Evolutionary conservation across 2,329 filamentous ascomycete species (phyloP).

Genomic region (Penicillium sp.): DNA sequence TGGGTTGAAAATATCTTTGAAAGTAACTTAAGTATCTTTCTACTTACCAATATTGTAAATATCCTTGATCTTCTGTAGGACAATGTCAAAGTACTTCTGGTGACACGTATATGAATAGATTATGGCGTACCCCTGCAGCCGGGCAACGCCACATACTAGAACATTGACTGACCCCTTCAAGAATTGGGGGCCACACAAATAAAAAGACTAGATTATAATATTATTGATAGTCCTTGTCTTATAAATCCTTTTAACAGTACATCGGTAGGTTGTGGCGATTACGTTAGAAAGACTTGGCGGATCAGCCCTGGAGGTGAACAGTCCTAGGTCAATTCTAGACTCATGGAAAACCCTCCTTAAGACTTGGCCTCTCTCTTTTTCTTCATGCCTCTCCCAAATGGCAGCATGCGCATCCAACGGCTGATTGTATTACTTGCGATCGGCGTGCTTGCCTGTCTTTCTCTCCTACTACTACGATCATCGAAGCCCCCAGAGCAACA

Average conservation of each 20-base stretch:
- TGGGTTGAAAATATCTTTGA: not conserved
- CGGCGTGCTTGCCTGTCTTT: conserved; percentile 32
- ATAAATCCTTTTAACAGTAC: not conserved
- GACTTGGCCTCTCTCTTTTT: conserved; percentile 1
- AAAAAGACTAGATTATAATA: not conserved
- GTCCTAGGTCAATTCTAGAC: conserved; percentile 4
- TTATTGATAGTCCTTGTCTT: not conserved
- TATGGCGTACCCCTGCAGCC: not conserved
- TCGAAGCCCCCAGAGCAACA: conserved; percentile 9
- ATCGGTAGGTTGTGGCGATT: not conserved
- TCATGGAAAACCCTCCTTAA: conserved; percentile 8
- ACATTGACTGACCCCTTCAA: not conserved
- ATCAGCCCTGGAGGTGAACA: not conserved
- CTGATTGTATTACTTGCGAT: conserved; percentile 33
- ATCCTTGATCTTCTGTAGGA: not conserved
- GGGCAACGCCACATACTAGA: not conserved
- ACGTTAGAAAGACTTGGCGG: conserved; percentile 12
- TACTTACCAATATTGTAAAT: not conserved
- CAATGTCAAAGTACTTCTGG: not conserved
- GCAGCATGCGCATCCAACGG: conserved; percentile 40
- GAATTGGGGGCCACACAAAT: not conserved
- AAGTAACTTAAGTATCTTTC: not conserved
- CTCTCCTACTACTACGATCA: conserved; percentile 31
- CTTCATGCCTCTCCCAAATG: conserved; percentile 23
- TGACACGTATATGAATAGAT: not conserved